Evolutionary conservation across 192 early-diverging fungal species (phyloP), one percentile per base, ranked within the genome.

Genomic region (Obelidium mucronatum): DNA sequence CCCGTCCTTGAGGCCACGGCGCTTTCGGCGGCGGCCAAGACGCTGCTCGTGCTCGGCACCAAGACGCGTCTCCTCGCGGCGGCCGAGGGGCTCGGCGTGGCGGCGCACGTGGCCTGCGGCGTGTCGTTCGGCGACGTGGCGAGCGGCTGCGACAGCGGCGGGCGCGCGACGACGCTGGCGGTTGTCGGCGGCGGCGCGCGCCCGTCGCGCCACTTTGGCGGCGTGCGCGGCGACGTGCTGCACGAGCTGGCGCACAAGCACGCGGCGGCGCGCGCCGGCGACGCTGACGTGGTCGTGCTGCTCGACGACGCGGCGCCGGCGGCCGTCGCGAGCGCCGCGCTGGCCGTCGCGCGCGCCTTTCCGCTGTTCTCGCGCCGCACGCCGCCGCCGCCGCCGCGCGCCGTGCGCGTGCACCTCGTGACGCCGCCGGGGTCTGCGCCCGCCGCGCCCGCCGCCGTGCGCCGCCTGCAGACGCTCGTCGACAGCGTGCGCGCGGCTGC

Each of bases 171-270:
- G 63, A 2, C 26, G 22, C 63, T 13, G 33, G 35, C 33, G 39
- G 37, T 39, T 35, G 22, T 22, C 63, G n/a, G 19, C 63, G 0
- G 34, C n/a, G 28, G 6, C 22, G 15, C 33, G 39, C 63, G 63
- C 31, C 3, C 56, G 1, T 77, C 78, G 31, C 70, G 84, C 31
- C 53, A 84, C 74, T 58, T 82, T 40, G 84, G 79, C 35, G 22
- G 67, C 17, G 54, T 86, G 35, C 80, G 85, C 19, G 59, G 44
- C 60, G 85, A 86, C 76, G 36, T 80, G 19, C 52, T 86, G n/a
- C 66, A 61, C 28, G 85, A 86, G 26, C 13, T 72, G 33, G 77
- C 77, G 39, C 28, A 22, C 59, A 70, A 40, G 75, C 13, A 48
- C 40, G 58, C 33, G 26, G 40, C 3, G 54, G 73, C 58, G 13